Conservation (phyloP, 2,329 filamentous ascomycete genomes). For the Fusarium papillatum region DNA sequence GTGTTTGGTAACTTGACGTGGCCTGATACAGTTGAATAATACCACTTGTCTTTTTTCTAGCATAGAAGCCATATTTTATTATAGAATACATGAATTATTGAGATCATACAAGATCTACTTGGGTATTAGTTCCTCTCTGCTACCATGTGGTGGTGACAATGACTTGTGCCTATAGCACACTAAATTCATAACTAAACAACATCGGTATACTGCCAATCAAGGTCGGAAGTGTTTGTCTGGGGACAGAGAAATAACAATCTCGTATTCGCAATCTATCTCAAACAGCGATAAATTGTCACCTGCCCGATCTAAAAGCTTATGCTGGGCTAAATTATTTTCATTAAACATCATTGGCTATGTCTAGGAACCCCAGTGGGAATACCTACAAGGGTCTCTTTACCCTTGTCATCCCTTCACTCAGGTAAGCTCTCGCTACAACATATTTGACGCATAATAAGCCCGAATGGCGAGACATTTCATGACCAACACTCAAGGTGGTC, state of each 20-base stretch:
- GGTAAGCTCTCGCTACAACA: background rate
- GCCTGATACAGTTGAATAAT: background rate
- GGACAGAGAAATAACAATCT: background rate
- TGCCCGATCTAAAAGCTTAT: background rate
- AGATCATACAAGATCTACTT: background rate
- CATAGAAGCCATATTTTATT: background rate
- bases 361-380: background rate
- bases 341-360: background rate
- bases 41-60: slow-evolving; percentile 1
- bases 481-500: background rate
- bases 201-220: background rate
- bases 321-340: background rate
- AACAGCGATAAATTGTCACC: background rate
- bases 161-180: background rate
- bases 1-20: slow-evolving; percentile 2
- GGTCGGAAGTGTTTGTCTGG: background rate
- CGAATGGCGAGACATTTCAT: background rate
- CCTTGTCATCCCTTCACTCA: background rate
- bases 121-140: background rate
- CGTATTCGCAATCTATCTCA: background rate
- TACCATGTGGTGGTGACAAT: background rate
- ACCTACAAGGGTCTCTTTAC: background rate
- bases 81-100: background rate
- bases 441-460: background rate
- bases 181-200: background rate